A percentile compares a stretch with the other conserved stretches of the same genome.
phyloP scores from a whole-genome alignment of 1,284 basidiomycete species.

The Heterobasidion parviporum region DNA sequence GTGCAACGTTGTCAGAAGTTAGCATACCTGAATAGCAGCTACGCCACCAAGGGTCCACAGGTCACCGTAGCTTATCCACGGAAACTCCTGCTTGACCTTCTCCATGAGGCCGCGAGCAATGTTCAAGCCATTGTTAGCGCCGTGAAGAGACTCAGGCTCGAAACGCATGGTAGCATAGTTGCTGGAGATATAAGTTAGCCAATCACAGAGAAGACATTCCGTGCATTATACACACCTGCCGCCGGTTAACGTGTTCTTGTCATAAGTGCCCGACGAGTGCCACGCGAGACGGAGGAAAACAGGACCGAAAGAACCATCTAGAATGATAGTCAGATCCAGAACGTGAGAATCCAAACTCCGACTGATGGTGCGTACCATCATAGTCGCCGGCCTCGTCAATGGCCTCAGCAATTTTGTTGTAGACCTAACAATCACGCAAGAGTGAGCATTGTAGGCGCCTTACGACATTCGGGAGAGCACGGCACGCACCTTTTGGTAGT shows the following conservation, averaged over 20 bases:
- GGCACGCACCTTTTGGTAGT: slow-evolving; percentile 75
- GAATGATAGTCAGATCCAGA: slow-evolving; percentile 1
- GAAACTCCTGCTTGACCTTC: slow-evolving; percentile 77
- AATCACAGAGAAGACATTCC: slow-evolving; percentile 3
- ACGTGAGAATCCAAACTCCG: slow-evolving; percentile 1
- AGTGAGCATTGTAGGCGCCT: not conserved
- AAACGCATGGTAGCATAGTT: slow-evolving; percentile 97
- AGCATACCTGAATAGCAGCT: slow-evolving; percentile 61
- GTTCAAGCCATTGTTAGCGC: slow-evolving; percentile 82
- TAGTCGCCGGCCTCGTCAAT: slow-evolving; percentile 71
- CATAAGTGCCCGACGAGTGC: slow-evolving; percentile 89
- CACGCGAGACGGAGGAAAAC: slow-evolving; percentile 91
- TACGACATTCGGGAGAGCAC: not conserved
- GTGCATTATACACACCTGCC: slow-evolving; percentile 52
- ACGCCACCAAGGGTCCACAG: slow-evolving; percentile 91
- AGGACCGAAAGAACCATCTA: slow-evolving; percentile 89
- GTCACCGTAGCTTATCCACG: slow-evolving; percentile 92
- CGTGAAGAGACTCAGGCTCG: slow-evolving; percentile 76
- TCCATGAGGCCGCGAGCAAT: slow-evolving; percentile 84
- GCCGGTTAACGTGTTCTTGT: slow-evolving; percentile 81
- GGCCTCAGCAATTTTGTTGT: slow-evolving; percentile 75
- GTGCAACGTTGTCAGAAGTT: not conserved
- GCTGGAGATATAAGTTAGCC: slow-evolving; percentile 27
- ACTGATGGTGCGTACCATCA: slow-evolving; percentile 53
- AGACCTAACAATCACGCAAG: slow-evolving; percentile 45